These are phyloP conservation scores for Chytridiales sp. DNA, from an alignment of 371 early-diverging fungal species.

Conservation along the genomic window DNA sequence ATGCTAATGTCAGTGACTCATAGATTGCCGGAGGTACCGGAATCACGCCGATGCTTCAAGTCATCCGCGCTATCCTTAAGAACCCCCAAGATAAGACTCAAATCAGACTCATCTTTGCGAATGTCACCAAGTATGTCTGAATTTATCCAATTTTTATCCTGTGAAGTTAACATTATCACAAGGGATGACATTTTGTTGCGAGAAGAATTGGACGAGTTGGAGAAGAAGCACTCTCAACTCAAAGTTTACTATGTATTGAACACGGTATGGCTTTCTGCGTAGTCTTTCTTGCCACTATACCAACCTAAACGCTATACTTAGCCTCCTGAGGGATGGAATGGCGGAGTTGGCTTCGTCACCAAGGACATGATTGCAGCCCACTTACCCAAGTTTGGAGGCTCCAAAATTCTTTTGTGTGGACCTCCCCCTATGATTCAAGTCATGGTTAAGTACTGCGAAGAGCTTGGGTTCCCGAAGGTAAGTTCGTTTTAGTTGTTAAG, in stretches of 20 bases:
- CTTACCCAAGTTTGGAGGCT: conserved; percentile 67
- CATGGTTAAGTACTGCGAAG: conserved; percentile 60
- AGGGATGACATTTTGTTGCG: conserved; percentile 87
- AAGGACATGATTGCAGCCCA: conserved; percentile 77
- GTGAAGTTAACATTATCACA: too few species aligned
- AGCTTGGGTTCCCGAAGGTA: conserved; percentile 40
- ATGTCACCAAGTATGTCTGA: conserved; percentile 80
- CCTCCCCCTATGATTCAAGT: conserved; percentile 94
- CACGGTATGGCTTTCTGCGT: conserved; percentile 49
- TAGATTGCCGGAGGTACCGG: conserved; percentile 48
- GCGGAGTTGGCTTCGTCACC: conserved; percentile 85
- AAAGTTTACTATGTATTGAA: conserved; percentile 83
- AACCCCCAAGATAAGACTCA: conserved; percentile 84
- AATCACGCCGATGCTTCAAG: conserved; percentile 93
- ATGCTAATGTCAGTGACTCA: conserved; percentile 10
- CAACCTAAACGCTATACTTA: conserved; percentile 13
- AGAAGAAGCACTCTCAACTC: conserved; percentile 68
- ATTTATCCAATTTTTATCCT: too few species aligned
- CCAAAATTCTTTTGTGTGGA: conserved; percentile 89
- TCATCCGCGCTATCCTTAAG: conserved; percentile 66
- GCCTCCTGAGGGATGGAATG: conserved; percentile 80
- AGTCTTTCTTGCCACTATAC: not conserved
- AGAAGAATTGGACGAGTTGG: conserved; percentile 79
- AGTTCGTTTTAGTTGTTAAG: not conserved
- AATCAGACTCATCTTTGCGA: conserved; percentile 86